These are phyloP conservation scores for Rusavskia elegans DNA, from an alignment of 495 filamentous ascomycete genomes.

Conservation along the genomic window DNA sequence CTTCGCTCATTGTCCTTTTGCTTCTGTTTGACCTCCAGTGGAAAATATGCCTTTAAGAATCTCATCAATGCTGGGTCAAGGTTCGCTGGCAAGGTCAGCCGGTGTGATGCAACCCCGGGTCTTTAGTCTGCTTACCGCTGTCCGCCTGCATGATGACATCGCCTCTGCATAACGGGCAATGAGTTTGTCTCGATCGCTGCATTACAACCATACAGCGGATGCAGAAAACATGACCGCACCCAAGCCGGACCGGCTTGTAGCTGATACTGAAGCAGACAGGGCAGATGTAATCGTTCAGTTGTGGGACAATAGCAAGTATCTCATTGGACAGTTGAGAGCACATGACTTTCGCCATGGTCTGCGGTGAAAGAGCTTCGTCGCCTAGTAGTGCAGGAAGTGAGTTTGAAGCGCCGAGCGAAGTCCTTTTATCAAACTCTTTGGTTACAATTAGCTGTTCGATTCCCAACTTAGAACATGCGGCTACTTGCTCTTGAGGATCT, in stretches of 20 bases:
- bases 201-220: conserved; percentile 57
- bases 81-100: conserved; percentile 24
- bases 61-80: conserved; percentile 42
- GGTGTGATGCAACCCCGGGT: not conserved
- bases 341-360: conserved; percentile 44
- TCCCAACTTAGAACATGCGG: not conserved
- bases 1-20: conserved; percentile 39
- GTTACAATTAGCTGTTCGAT: not conserved
- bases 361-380: conserved; percentile 33
- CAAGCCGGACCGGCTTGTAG: conserved; percentile 49
- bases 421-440: conserved; percentile 66
- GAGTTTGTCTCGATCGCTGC: conserved; percentile 39
- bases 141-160: conserved; percentile 44
- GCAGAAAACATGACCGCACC: conserved; percentile 54
- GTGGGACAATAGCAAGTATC: conserved; percentile 49
- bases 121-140: conserved; percentile 21
- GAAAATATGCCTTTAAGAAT: conserved; percentile 54
- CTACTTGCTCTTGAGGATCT: conserved; percentile 60
- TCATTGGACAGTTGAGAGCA: conserved; percentile 48
- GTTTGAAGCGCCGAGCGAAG: conserved; percentile 41
- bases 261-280: conserved; percentile 54
- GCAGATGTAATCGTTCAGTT: conserved; percentile 56
- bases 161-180: conserved; percentile 53
- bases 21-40: conserved; percentile 50
- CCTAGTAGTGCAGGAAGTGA: conserved; percentile 35